Evolutionary conservation across 257 asterid species (phyloP).

Genomic region (Voacanga thouarsii): DNA sequence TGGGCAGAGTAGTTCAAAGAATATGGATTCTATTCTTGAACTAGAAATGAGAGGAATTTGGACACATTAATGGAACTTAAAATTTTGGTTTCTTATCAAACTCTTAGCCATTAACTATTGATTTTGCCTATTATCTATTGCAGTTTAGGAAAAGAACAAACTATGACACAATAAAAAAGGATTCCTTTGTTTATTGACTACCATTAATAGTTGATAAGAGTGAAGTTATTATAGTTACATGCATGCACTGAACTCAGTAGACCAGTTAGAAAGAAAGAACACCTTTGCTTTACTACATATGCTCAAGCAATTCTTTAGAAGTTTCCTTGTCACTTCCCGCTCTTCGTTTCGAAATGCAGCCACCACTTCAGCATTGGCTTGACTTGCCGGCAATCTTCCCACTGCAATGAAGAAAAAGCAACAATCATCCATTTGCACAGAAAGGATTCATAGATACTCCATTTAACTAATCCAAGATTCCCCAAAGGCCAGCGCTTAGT

Average conservation of each 20-base stretch:
- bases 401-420: conserved; percentile 46
- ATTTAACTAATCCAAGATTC: conserved; percentile 3
- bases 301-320: conserved; percentile 44
- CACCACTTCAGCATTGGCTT: conserved; percentile 60
- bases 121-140: not conserved
- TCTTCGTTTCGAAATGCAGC: conserved; percentile 60
- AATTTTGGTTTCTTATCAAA: not conserved
- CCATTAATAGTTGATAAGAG: not conserved
- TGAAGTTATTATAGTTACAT: not conserved
- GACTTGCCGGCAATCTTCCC: conserved; percentile 77
- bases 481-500: not conserved
- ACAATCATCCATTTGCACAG: not conserved
- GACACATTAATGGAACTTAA: not conserved
- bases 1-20: not conserved
- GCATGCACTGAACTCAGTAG: not conserved
- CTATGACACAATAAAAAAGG: not conserved
- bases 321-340: conserved; percentile 47
- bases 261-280: conserved; percentile 8
- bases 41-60: not conserved
- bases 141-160: not conserved
- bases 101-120: not conserved
- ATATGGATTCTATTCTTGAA: not conserved
- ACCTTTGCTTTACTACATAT: conserved; percentile 66
- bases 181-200: not conserved
- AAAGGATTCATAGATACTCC: not conserved